Evolutionary conservation across 1,284 basidiomycete species (phyloP), one percentile per base, ranked within the genome.

Genomic region (Ustilago esculenta): DNA sequence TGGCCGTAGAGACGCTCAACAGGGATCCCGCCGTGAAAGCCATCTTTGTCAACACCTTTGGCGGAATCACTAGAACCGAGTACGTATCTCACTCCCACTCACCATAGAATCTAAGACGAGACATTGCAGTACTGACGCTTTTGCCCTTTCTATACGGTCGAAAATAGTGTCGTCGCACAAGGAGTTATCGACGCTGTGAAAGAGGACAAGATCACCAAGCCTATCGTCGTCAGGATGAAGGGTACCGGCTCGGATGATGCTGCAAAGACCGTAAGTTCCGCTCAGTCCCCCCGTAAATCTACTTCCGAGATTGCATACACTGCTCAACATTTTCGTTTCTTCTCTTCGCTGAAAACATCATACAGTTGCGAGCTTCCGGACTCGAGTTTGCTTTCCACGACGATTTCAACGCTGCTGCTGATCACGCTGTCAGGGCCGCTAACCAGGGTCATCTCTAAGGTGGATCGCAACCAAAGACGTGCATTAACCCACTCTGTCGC

Each of bases 1-100:
- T 69, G 17, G 75, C 75, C 2, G 67, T 77, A 15, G 66, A 73
- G 52, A 77, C 66, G 15, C 50, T 77, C 14, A 67, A 70, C 40
- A 25, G 66, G n/a, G 71, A 77, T 43, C 48, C 55, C 1, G 60
- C 60, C 20, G 75, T 77, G 4, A 72, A 73, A 27, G 55, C 64
- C 3, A 73, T 77, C 60, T 73, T 77, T 53, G 64, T 77, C 33
- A 77, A 77, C 30, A 60, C 63, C 0, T 75, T 77, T 40, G 75
- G 73, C 4, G 73, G 75, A 1, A 72, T 77, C 42, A 77, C 75
- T 1, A 27, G 57, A 18, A 73, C 66, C 3, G 72, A 73, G 55
- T 57, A 36, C 32, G 57, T 60, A 27, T 43, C 41, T 11, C 5
- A n/a, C 7, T n/a, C n/a, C n/a, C n/a, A n/a, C 6, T 9, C 32